Evolutionary conservation across 2,329 filamentous ascomycete species (phyloP).

Genomic region (Huntiella moniliformis): DNA sequence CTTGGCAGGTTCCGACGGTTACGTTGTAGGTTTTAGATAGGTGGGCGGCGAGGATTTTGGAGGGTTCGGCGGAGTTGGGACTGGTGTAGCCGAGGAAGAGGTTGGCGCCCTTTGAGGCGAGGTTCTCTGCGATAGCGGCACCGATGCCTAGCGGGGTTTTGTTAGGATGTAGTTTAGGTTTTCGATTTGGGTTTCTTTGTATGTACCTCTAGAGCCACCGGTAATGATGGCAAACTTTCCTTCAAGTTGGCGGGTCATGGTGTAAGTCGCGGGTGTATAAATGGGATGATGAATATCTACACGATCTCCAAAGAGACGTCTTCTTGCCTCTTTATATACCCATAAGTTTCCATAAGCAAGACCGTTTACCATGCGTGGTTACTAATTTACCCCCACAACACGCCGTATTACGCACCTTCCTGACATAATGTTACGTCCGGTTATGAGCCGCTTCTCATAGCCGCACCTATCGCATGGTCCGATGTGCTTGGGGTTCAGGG

Average conservation of each 20-base stretch:
- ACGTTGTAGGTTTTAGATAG: conserved; percentile 40
- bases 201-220: conserved; percentile 54
- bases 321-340: no score
- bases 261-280: conserved; percentile 2
- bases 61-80: conserved; percentile 20
- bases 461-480: no score
- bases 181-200: not conserved
- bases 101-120: conserved; percentile 51
- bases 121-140: conserved; percentile 40
- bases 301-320: no score
- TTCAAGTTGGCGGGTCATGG: conserved; percentile 33
- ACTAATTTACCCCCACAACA: no score
- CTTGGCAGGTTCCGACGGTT: conserved; percentile 44
- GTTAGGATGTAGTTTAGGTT: not conserved
- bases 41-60: conserved; percentile 43
- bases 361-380: no score
- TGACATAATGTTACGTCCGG: no score
- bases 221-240: conserved; percentile 66
- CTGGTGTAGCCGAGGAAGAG: conserved; percentile 53
- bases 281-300: no score
- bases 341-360: no score
- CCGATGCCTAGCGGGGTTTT: conserved; percentile 44
- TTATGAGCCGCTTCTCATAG: no score
- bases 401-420: no score
- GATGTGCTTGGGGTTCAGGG: no score